Percentiles rank a stretch among this genome's conserved stretches.
Evolutionary conservation across 2,329 filamentous ascomycete species (phyloP).

Genomic region (Leptoxyphium fumago): DNA sequence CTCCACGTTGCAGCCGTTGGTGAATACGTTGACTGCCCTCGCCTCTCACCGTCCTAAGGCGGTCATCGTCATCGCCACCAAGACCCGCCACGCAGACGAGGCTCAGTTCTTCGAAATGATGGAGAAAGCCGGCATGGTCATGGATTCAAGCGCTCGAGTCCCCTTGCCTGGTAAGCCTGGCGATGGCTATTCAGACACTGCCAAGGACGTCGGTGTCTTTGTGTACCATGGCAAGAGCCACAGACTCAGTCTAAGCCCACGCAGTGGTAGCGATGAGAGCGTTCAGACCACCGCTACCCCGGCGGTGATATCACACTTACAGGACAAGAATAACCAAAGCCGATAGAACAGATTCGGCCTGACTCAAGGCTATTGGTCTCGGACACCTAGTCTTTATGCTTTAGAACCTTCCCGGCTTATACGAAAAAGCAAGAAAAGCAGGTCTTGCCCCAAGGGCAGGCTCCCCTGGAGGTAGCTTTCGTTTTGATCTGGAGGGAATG

Average conservation of each 20-base stretch:
- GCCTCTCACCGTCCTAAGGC: conserved; percentile 33
- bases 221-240: conserved; percentile 19
- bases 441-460: too few species aligned
- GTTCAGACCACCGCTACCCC: conserved; percentile 6
- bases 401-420: too few species aligned
- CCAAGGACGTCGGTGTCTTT: conserved; percentile 21
- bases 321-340: too few species aligned
- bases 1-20: conserved; percentile 49
- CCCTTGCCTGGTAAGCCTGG: conserved; percentile 19
- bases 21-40: conserved; percentile 40
- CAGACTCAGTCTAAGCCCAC: conserved; percentile 16
- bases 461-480: too few species aligned
- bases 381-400: too few species aligned
- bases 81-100: conserved; percentile 53
- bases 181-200: conserved; percentile 21
- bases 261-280: conserved; percentile 14
- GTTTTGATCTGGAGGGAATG: too few species aligned
- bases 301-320: too few species aligned
- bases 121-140: conserved; percentile 16
- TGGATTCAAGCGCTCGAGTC: conserved; percentile 15
- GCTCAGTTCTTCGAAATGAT: conserved; percentile 51
- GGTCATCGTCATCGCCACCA: conserved; percentile 46
- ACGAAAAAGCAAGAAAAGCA: too few species aligned
- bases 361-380: too few species aligned
- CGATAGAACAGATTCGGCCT: too few species aligned